These are phyloP conservation scores for Hypoxylon sp. DNA, from an alignment of 2,329 filamentous ascomycete species.

Conservation along the genomic window DNA sequence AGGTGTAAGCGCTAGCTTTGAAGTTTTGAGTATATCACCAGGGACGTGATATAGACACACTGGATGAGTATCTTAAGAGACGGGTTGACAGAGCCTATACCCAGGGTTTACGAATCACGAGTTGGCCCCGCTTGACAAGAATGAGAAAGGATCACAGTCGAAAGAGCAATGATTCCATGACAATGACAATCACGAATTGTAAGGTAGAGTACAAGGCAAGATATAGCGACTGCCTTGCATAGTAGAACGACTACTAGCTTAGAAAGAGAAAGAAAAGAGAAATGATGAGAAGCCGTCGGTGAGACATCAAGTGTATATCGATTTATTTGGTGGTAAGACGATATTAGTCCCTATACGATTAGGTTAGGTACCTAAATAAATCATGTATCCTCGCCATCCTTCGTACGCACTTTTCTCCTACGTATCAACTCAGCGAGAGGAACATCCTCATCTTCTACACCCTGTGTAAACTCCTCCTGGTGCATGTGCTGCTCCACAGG, in stretches of 20 bases:
- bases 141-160: constrained; percentile 4
- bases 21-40: constrained; percentile 15
- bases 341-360: not conserved
- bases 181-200: constrained; percentile 7
- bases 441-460: constrained; percentile 69
- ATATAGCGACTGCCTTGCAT: constrained; percentile 37
- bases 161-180: constrained; percentile 2
- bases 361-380: constrained; percentile 7
- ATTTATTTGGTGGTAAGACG: constrained; percentile 1
- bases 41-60: not conserved
- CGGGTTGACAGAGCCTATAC: not conserved
- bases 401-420: constrained; percentile 62
- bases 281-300: constrained; percentile 14
- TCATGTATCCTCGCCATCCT: constrained; percentile 54
- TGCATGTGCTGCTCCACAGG: constrained; percentile 4
- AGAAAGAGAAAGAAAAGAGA: constrained; percentile 27
- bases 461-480: constrained; percentile 1
- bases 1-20: constrained; percentile 8
- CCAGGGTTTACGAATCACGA: constrained; percentile 24
- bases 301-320: constrained; percentile 30
- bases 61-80: constrained; percentile 14
- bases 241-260: constrained; percentile 34
- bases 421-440: constrained; percentile 78
- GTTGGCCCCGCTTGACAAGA: constrained; percentile 17
- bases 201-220: constrained; percentile 19